A percentile compares a stretch with the other conserved stretches of the same genome.
Conservation (phyloP, 108 stramenopile genomes). For the Heterococcus sp. region DNA sequence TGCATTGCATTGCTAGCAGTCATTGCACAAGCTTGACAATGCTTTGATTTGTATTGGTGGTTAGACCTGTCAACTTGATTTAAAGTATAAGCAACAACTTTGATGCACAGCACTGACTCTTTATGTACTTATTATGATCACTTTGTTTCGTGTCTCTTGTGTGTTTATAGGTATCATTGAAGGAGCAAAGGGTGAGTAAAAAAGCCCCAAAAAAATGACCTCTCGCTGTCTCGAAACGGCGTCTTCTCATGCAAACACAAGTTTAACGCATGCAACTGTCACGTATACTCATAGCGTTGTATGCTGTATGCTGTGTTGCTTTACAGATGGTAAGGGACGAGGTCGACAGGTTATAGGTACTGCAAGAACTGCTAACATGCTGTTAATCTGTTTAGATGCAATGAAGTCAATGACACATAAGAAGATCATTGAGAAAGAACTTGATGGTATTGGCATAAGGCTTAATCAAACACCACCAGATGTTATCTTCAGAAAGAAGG, state of each 20-base stretch:
- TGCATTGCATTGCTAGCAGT: too few relatives aligned
- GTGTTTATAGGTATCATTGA: constrained; percentile 1
- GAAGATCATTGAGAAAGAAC: constrained; percentile 90
- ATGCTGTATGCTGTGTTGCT: not conserved
- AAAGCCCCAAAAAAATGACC: too few relatives aligned
- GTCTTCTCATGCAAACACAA: not conserved
- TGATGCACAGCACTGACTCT: too few relatives aligned
- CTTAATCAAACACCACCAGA: constrained; percentile 92
- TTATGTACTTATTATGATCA: too few relatives aligned
- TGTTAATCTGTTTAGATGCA: constrained; percentile 86
- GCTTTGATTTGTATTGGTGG: too few relatives aligned
- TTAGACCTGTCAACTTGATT: too few relatives aligned
- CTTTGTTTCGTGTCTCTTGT: too few relatives aligned
- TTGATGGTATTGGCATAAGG: constrained; percentile 93
- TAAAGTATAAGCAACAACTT: too few relatives aligned
- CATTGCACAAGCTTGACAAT: too few relatives aligned
- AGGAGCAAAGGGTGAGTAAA: not conserved
- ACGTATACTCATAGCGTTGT: too few relatives aligned
- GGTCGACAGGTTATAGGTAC: constrained; percentile 43
- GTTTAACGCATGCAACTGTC: too few relatives aligned
- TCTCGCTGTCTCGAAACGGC: too few relatives aligned
- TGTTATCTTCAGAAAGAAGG: constrained; percentile 84
- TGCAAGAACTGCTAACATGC: constrained; percentile 93
- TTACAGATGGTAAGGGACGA: constrained; percentile 72
- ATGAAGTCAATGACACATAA: constrained; percentile 87